Evolutionary conservation across 2,329 filamentous ascomycete genomes (phyloP), one percentile per base, ranked within the genome.

Genomic region (Leptosphaerulina australis): DNA sequence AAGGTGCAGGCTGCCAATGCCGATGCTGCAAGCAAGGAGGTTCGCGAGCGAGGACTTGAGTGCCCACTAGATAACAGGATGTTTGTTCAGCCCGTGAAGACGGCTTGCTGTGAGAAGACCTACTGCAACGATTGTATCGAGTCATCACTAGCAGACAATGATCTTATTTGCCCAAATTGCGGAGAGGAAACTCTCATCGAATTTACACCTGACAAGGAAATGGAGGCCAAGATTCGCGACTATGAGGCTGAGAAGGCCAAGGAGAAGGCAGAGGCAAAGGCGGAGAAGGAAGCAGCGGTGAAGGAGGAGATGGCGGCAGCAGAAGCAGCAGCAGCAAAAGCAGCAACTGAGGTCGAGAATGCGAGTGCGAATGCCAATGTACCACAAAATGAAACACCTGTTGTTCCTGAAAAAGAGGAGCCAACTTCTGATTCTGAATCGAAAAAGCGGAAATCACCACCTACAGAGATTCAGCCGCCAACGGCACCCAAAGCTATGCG

Each of bases 91-190:
- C 93, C 94, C 83, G 94, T 95, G 83, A 96, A 96, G 84, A 97
- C 94, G 71, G 93, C 94, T 62, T 99, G 94, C 84, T 99, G 94
- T 82, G 85, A 89, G 79, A 95, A 89, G 83, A 97, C 92, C 72
- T 99, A 96, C 82, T 99, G 94, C 83, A 94, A 94, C 84, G 91
- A 97, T 74, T 99, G 94, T 88, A 97, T 99, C 78, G 95, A 94
- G 74, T 96, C 96, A 84, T 90, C 92, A 77, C 87, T 99, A 76
- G 93, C 97, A 77, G 92, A 97, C 81, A 94, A 88, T 83, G 94
- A 99, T 82, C 91, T 99, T 77, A 82, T 92, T 75, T 99, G 94
- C 76, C 94, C 94, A 59, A 87, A 87, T 63, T 99, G 94, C 80
- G 85, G 90, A 76, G 88, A 88, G 57, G 91, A 96, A 72, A 88